Evolutionary conservation across 164 flowering plant genomes (phyloP).

Genomic region (Cinnamomum chago): DNA sequence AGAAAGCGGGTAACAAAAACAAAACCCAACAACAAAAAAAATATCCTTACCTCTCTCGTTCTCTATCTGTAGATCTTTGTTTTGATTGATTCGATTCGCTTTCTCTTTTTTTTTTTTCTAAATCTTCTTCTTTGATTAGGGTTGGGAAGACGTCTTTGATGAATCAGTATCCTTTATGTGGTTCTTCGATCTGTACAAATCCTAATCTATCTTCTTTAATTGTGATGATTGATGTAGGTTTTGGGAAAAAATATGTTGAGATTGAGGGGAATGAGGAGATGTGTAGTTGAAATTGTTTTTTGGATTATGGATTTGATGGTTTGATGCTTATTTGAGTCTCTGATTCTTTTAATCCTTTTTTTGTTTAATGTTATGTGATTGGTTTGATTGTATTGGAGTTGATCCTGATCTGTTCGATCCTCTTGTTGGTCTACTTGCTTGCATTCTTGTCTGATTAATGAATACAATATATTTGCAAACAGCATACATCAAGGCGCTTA

Average conservation of each 20-base stretch:
- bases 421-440: no score
- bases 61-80: background rate
- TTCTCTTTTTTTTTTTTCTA: background rate
- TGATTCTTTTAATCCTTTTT: background rate
- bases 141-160: constrained; percentile 93
- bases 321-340: background rate
- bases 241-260: background rate
- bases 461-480: no score
- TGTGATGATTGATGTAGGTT: background rate
- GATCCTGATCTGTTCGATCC: no score
- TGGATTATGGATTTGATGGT: background rate
- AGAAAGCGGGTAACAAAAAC: constrained; percentile 69
- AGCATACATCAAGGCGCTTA: no score
- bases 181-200: constrained; percentile 12
- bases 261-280: background rate
- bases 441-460: no score
- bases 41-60: constrained; percentile 5
- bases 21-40: background rate
- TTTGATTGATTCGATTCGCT: background rate
- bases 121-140: constrained; percentile 30
- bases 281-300: background rate
- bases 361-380: no score
- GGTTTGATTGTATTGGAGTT: no score
- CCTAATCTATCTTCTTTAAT: constrained; percentile 1
- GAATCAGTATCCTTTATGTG: constrained; percentile 80